Conservation (phyloP, 2,329 filamentous ascomycete species). For the Ophiocordyceps sinensis region DNA sequence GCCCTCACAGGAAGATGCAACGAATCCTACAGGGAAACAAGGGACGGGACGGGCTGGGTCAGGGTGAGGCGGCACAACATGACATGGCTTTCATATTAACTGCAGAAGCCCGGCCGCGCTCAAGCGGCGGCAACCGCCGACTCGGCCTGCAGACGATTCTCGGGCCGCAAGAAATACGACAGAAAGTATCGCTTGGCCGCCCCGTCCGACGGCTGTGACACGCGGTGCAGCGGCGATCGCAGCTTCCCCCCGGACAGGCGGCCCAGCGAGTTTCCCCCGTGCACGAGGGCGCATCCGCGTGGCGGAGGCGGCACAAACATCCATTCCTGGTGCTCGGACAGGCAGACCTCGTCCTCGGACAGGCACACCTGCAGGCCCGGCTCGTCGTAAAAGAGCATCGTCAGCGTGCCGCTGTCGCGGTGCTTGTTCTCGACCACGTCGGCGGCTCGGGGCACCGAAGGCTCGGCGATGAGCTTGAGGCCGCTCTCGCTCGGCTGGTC, state of each 20-base stretch:
- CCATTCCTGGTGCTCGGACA: neutral
- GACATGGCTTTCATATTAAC: too few relatives aligned
- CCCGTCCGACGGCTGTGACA: neutral
- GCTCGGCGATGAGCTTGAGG: conserved; percentile 1
- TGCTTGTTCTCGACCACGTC: conserved; percentile 1
- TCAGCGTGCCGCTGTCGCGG: conserved; percentile 1
- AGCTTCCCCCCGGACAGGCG: neutral
- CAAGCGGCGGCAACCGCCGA: too few relatives aligned
- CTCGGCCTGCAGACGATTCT: neutral
- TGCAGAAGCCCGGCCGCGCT: too few relatives aligned
- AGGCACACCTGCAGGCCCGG: neutral
- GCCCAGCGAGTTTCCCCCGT: neutral
- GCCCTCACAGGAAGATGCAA: too few relatives aligned
- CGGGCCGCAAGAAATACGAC: neutral
- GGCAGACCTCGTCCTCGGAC: neutral
- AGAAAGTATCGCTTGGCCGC: neutral
- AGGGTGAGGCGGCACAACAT: too few relatives aligned
- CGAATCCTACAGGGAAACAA: too few relatives aligned
- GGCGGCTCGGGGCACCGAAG: neutral
- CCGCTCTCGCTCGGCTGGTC: neutral
- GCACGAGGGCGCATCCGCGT: neutral
- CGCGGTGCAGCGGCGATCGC: neutral
- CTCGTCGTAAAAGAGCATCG: neutral
- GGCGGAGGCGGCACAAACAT: neutral
- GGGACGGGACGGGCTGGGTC: too few relatives aligned